Percentiles rank a stretch among this genome's conserved stretches.
phyloP scores from a whole-genome alignment of 1,139 yeast genomes.

The Yamadazyma buinensis region DNA sequence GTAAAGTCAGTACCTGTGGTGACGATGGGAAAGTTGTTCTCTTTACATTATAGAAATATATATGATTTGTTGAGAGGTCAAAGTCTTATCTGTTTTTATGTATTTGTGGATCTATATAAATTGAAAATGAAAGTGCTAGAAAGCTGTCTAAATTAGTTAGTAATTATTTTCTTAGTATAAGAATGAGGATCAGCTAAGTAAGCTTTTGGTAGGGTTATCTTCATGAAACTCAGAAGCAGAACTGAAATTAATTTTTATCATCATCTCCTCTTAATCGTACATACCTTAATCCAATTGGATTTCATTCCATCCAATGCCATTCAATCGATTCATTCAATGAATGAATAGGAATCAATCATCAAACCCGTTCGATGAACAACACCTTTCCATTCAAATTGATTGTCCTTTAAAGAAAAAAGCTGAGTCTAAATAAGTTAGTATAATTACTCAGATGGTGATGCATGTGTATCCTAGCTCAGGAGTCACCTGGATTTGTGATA shows the following conservation, averaged over 20 bases:
- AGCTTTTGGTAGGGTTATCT: conserved; percentile 3
- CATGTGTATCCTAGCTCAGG: conserved; percentile 74
- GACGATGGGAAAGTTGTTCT: conserved; percentile 89
- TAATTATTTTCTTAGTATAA: neutral
- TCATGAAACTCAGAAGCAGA: conserved; percentile 72
- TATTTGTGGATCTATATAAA: too few species aligned
- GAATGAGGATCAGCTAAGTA: conserved; percentile 1
- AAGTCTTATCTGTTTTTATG: too few species aligned
- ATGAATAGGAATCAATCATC: too few species aligned
- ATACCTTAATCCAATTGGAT: conserved; percentile 2
- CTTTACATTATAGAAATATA: too few species aligned
- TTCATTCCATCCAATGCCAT: too few species aligned
- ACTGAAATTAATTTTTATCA: conserved; percentile 65
- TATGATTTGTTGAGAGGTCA: too few species aligned
- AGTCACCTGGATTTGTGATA: conserved; percentile 57
- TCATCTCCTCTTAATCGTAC: conserved; percentile 30
- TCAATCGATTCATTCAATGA: neutral
- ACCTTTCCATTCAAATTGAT: neutral
- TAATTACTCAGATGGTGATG: conserved; percentile 80
- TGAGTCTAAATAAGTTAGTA: too few species aligned
- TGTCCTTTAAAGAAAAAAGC: too few species aligned
- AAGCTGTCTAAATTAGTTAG: too few species aligned
- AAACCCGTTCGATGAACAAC: too few species aligned
- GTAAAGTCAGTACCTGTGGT: conserved; percentile 47
- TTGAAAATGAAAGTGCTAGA: too few species aligned